These are phyloP conservation scores for Amanita rimosa DNA, from an alignment of 768 basidiomycete genomes.

Conservation along the genomic window DNA sequence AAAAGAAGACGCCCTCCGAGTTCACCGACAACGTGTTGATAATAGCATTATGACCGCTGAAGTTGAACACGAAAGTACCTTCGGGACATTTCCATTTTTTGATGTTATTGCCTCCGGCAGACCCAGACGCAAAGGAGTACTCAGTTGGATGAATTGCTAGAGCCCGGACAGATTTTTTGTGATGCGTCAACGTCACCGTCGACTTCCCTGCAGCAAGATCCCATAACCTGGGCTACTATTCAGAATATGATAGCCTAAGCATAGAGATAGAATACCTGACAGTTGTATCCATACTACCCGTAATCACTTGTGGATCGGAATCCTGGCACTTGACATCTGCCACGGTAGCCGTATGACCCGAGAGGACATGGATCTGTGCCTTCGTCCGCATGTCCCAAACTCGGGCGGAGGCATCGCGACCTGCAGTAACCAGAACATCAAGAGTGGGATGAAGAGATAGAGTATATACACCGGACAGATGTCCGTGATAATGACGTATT, in stretches of 20 bases:
- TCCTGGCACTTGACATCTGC: constrained; percentile 96
- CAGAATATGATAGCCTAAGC: not conserved
- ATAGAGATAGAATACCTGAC: constrained; percentile 44
- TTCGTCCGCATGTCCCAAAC: constrained; percentile 99
- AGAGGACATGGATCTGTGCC: constrained; percentile 85
- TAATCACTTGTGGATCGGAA: constrained; percentile 96
- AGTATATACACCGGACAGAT: constrained; percentile 95
- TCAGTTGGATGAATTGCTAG: constrained; percentile 94
- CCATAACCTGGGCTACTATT: constrained; percentile 56
- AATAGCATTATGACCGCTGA: constrained; percentile 92
- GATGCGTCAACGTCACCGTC: constrained; percentile 94
- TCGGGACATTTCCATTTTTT: constrained; percentile 99
- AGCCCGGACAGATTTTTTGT: constrained; percentile 95
- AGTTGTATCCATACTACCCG: constrained; percentile 97
- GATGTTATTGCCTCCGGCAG: constrained; percentile 98
- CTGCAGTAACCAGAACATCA: constrained; percentile 89
- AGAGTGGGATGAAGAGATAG: constrained; percentile 91
- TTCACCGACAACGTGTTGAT: constrained; percentile 95
- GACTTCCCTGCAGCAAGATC: constrained; percentile 97
- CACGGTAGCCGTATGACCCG: constrained; percentile 92
- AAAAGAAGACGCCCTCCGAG: constrained; percentile 93
- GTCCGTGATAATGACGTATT: constrained; percentile 97
- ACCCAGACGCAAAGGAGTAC: constrained; percentile 91
- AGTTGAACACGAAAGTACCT: constrained; percentile 93
- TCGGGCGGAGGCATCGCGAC: constrained; percentile 92